Percentiles rank a stretch among this genome's conserved stretches.
Conservation (phyloP, 352 stramenopile species). For the Pythium plurisporium region DNA sequence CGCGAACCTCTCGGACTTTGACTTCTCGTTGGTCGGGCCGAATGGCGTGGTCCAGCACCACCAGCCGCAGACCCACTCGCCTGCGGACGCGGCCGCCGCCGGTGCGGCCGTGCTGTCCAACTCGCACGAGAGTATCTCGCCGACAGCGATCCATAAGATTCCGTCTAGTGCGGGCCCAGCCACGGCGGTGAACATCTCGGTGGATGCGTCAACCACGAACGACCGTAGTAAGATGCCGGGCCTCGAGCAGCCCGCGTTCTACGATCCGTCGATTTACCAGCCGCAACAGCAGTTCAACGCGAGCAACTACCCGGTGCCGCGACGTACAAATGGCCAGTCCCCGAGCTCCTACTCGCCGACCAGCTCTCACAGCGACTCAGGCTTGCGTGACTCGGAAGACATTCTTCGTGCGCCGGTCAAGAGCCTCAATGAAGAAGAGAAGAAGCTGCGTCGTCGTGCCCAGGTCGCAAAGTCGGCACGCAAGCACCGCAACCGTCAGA, state of each 20-base stretch:
- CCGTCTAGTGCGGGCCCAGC: background rate
- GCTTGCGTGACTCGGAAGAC: conserved; percentile 58
- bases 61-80: conserved; percentile 13
- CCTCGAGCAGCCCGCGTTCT: conserved; percentile 25
- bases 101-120: background rate
- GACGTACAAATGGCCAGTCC: conserved; percentile 10
- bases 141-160: background rate
- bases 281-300: conserved; percentile 9
- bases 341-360: conserved; percentile 32
- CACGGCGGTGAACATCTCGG: conserved; percentile 16
- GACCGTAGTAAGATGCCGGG: conserved; percentile 31
- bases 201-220: background rate
- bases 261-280: conserved; percentile 19
- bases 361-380: conserved; percentile 35
- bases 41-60: conserved; percentile 40
- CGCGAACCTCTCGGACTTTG: conserved; percentile 51
- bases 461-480: conserved; percentile 80
- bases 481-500: conserved; percentile 80
- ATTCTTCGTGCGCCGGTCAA: conserved; percentile 78
- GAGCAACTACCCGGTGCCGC: background rate
- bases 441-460: conserved; percentile 70
- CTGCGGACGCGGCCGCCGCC: conserved; percentile 1
- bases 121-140: background rate
- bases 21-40: conserved; percentile 45
- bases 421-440: conserved; percentile 79